Conservation (phyloP, 345 rosid species). For the Toxicodendron radicans region DNA sequence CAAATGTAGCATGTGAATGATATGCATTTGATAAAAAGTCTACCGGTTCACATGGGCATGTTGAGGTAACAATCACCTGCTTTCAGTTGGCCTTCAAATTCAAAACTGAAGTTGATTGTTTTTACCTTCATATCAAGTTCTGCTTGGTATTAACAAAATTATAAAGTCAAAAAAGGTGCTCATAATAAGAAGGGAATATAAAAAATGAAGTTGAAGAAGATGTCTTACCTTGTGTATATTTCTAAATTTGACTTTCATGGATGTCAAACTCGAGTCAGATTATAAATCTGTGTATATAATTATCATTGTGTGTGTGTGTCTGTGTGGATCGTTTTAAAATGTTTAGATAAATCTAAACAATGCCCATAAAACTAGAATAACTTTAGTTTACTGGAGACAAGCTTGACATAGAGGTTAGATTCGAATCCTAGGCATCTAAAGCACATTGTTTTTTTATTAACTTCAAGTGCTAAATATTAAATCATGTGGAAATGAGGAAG, state of each 20-base stretch:
- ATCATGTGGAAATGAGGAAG: not conserved
- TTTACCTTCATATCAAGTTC: not conserved
- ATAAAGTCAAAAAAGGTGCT: not conserved
- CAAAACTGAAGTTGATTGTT: not conserved
- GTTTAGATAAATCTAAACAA: not conserved
- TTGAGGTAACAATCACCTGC: not conserved
- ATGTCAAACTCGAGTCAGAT: not conserved
- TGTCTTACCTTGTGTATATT: not conserved
- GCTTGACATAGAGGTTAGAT: not conserved
- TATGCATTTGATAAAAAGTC: not conserved
- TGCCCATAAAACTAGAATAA: not conserved
- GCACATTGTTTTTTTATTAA: not conserved
- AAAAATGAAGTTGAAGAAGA: not conserved
- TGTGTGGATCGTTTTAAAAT: not conserved
- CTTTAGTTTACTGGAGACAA: not conserved
- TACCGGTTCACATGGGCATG: not conserved
- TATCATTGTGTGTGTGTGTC: not conserved
- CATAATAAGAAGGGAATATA: not conserved
- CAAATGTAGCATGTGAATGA: not conserved
- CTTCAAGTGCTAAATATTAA: not conserved
- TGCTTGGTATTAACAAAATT: too few relatives aligned
- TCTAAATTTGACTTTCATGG: not conserved
- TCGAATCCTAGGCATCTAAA: not conserved
- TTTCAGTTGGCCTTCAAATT: constrained; percentile 14
- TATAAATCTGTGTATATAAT: not conserved